These are phyloP conservation scores for Chalciporus chontae DNA, from an alignment of 768 basidiomycete species.

Conservation along the genomic window DNA sequence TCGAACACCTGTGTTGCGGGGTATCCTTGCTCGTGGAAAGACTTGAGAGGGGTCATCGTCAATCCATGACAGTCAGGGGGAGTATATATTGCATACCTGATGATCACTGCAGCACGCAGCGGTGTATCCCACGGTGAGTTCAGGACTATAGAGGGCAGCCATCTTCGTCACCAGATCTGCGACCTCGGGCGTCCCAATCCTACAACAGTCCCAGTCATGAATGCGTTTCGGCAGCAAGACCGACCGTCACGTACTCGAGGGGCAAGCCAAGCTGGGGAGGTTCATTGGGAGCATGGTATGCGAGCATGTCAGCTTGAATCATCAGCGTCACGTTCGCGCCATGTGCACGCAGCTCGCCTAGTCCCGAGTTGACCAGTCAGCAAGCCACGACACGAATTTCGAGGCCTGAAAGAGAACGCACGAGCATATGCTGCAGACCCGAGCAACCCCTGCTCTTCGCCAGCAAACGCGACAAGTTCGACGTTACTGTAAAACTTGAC, in stretches of 20 bases:
- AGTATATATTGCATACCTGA: conserved; percentile 44
- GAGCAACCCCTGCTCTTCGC: conserved; percentile 86
- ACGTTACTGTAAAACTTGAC: conserved; percentile 75
- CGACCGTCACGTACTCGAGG: conserved; percentile 44
- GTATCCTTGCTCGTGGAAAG: conserved; percentile 80
- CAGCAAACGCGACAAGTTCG: conserved; percentile 80
- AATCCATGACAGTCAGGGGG: neutral
- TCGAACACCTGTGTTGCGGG: conserved; percentile 88
- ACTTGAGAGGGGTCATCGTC: conserved; percentile 38
- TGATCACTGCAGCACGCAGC: conserved; percentile 91
- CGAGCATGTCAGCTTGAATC: conserved; percentile 93
- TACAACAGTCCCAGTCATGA: conserved; percentile 23
- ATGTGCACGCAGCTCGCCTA: conserved; percentile 55
- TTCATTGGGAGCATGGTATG: conserved; percentile 75
- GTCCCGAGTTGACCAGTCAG: neutral
- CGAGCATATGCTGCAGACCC: conserved; percentile 80
- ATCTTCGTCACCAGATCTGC: conserved; percentile 72
- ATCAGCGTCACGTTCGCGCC: conserved; percentile 74
- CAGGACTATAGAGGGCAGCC: conserved; percentile 77
- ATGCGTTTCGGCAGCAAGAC: neutral
- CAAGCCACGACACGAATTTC: neutral
- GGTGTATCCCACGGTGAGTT: conserved; percentile 67
- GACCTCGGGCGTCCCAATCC: conserved; percentile 77
- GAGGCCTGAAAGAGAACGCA: conserved; percentile 35
- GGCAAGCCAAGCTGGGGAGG: conserved; percentile 84